Conservation (phyloP, 331 rosid genomes). For the Arachis monticola region DNA sequence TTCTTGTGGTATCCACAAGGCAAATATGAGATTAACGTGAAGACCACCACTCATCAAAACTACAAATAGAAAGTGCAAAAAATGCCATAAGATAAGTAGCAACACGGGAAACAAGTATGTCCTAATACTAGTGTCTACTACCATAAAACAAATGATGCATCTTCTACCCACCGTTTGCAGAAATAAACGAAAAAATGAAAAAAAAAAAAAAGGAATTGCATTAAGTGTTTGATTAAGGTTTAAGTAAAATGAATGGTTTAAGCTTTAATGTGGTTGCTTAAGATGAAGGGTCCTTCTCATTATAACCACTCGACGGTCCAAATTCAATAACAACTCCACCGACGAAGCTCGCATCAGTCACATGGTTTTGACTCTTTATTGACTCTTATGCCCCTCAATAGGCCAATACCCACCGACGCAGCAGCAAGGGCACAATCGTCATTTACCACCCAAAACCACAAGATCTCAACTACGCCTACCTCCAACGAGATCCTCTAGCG, state of each 20-base stretch:
- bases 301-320: slow-evolving; percentile 37
- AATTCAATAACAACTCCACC: slow-evolving; percentile 40
- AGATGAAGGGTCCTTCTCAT: slow-evolving; percentile 50
- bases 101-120: not conserved
- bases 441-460: not conserved
- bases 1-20: not conserved
- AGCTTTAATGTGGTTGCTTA: slow-evolving; percentile 11
- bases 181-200: not conserved
- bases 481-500: slow-evolving; percentile 38
- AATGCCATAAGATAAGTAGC: not conserved
- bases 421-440: slow-evolving; percentile 30
- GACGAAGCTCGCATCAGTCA: slow-evolving; percentile 35
- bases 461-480: not conserved
- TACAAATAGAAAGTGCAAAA: not conserved
- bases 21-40: slow-evolving; percentile 1
- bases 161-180: not conserved
- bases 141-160: not conserved
- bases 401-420: slow-evolving; percentile 21
- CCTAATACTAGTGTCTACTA: no score
- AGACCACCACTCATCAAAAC: not conserved
- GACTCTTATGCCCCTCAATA: slow-evolving; percentile 32
- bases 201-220: not conserved
- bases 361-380: slow-evolving; percentile 31
- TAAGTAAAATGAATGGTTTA: slow-evolving; percentile 22
- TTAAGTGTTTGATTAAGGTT: slow-evolving; percentile 34